These are phyloP conservation scores for Graphilbum sp. DNA, from an alignment of 2,329 filamentous ascomycete genomes.

Conservation along the genomic window DNA sequence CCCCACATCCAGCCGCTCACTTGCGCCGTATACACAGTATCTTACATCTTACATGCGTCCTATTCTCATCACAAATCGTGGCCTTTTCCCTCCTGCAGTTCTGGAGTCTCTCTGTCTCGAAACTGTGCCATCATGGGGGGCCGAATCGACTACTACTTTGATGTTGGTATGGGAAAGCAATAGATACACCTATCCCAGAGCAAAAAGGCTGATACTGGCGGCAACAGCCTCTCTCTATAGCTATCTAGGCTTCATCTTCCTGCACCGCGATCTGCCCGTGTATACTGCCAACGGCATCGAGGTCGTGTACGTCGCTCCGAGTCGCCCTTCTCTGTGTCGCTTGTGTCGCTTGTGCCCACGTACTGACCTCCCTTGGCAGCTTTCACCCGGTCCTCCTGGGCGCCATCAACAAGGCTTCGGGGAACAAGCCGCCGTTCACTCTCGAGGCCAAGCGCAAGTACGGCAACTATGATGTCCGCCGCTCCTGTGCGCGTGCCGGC, in stretches of 20 bases:
- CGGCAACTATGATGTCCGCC: conserved; percentile 23
- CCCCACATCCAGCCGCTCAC: too few species aligned
- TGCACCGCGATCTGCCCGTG: conserved; percentile 35
- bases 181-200: too few species aligned
- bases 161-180: conserved; percentile 51
- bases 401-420: conserved; percentile 42
- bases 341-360: neutral
- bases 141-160: conserved; percentile 33
- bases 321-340: neutral
- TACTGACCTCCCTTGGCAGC: conserved; percentile 19
- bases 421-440: conserved; percentile 61
- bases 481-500: conserved; percentile 22
- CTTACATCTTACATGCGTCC: too few species aligned
- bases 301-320: conserved; percentile 36
- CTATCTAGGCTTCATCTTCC: conserved; percentile 38
- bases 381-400: conserved; percentile 58
- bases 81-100: too few species aligned
- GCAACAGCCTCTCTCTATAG: conserved; percentile 54
- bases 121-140: conserved; percentile 5
- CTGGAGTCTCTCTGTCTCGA: too few species aligned
- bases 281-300: conserved; percentile 43
- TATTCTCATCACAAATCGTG: too few species aligned
- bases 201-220: too few species aligned
- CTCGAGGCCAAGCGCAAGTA: conserved; percentile 52
- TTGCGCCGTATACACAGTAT: too few species aligned